These are phyloP conservation scores for Nemania sp. DNA, from an alignment of 2,329 filamentous ascomycete species.

Conservation along the genomic window DNA sequence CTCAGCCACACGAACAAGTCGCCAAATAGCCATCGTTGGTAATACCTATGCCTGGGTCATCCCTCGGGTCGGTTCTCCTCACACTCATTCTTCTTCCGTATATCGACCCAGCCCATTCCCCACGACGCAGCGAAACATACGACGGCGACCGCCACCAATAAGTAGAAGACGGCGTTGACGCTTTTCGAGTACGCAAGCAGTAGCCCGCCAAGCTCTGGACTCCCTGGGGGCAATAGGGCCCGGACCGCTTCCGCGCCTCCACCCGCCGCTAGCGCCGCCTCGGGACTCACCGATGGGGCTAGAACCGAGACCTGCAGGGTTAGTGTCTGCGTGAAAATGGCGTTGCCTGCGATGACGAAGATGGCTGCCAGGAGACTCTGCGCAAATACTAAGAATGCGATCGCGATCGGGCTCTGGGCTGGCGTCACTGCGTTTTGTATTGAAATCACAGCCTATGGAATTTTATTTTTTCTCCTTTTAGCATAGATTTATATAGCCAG, in stretches of 20 bases:
- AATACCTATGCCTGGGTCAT: too few species aligned
- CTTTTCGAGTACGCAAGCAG: constrained; percentile 14
- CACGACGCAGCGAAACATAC: constrained; percentile 10
- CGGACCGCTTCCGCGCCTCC: constrained; percentile 25
- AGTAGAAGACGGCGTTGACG: constrained; percentile 14
- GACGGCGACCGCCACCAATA: neutral
- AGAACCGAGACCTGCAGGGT: neutral
- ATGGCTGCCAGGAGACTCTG: constrained; percentile 4
- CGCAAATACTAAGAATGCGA: constrained; percentile 18
- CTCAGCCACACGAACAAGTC: too few species aligned
- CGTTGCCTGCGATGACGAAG: constrained; percentile 12
- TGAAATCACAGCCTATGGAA: constrained; percentile 22
- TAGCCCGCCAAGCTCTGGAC: constrained; percentile 16
- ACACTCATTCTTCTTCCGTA: constrained; percentile 20
- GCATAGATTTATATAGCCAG: too few species aligned
- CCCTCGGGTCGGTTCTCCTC: neutral
- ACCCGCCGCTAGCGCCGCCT: constrained; percentile 20
- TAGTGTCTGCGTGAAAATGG: constrained; percentile 22
- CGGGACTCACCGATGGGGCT: constrained; percentile 18
- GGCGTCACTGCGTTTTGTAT: constrained; percentile 20
- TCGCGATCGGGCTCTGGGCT: constrained; percentile 8
- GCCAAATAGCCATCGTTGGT: too few species aligned
- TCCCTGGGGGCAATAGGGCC: constrained; percentile 16
- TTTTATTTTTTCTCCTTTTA: neutral
- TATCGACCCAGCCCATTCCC: constrained; percentile 29